phyloP scores from a whole-genome alignment of 768 basidiomycete genomes.

The Termitomyces sp. region DNA sequence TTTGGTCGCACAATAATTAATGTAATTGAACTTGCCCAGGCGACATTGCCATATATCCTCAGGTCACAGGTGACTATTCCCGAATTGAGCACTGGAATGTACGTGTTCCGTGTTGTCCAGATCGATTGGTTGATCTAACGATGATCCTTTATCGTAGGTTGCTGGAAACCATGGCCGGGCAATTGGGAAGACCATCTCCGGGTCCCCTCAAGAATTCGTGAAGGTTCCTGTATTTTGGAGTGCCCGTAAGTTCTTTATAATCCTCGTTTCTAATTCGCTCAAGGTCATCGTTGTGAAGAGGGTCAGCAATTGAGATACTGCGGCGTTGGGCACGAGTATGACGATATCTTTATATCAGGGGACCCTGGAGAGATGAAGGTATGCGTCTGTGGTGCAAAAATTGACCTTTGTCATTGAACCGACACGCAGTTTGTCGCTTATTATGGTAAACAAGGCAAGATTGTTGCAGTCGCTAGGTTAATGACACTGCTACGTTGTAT shows the following conservation, averaged over 20 bases:
- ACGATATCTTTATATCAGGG: slow-evolving; percentile 77
- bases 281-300: slow-evolving; percentile 34
- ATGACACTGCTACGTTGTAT: slow-evolving; percentile 4
- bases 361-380: slow-evolving; percentile 76
- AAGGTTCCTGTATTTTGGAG: slow-evolving; percentile 91
- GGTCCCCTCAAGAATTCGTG: slow-evolving; percentile 56
- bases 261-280: neutral
- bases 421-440: slow-evolving; percentile 67
- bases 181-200: slow-evolving; percentile 75
- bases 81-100: slow-evolving; percentile 94
- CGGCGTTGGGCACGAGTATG: slow-evolving; percentile 64
- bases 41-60: slow-evolving; percentile 80
- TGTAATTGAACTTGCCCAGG: slow-evolving; percentile 29
- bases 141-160: slow-evolving; percentile 37
- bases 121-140: neutral
- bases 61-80: slow-evolving; percentile 43
- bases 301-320: slow-evolving; percentile 86
- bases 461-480: slow-evolving; percentile 66
- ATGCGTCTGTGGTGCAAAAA: neutral
- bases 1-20: neutral
- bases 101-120: slow-evolving; percentile 12
- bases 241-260: slow-evolving; percentile 50
- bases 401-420: neutral
- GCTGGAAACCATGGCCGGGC: slow-evolving; percentile 84
- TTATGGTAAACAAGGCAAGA: slow-evolving; percentile 59